Evolutionary conservation across 2,329 filamentous ascomycete genomes (phyloP).

Genomic region (Colletotrichum sidae): DNA sequence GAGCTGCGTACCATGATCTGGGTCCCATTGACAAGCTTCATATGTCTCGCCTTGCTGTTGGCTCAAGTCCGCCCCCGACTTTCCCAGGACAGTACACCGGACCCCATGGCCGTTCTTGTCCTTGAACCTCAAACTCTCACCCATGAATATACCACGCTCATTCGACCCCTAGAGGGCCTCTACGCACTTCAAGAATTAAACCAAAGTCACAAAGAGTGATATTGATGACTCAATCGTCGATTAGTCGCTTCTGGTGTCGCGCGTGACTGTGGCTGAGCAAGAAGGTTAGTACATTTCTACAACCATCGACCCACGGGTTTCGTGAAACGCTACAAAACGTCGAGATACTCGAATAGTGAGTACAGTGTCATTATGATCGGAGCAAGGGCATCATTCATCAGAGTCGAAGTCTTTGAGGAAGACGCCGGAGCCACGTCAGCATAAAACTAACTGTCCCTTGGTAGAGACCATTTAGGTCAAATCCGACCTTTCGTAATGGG

Average conservation of each 20-base stretch:
- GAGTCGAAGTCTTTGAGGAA: neutral
- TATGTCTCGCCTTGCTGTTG: neutral
- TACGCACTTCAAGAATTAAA: neutral
- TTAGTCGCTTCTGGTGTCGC: neutral
- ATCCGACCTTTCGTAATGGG: neutral
- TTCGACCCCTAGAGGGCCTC: neutral
- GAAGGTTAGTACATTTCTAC: neutral
- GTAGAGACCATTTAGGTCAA: conserved; percentile 13
- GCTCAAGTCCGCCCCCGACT: neutral
- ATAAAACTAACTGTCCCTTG: neutral
- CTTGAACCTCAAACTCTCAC: neutral
- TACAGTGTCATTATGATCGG: neutral
- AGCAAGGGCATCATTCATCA: neutral
- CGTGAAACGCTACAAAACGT: no score
- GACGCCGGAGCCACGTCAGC: neutral
- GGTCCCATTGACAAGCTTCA: no score
- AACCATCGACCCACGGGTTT: no score
- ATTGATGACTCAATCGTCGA: conserved; percentile 22
- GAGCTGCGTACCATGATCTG: no score
- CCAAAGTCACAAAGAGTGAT: conserved; percentile 1
- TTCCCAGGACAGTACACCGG: neutral
- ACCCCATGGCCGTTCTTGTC: conserved; percentile 12
- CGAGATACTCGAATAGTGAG: no score
- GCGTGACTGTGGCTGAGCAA: neutral
- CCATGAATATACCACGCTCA: no score